Evolutionary conservation across 805 yeast genomes (phyloP).

Genomic region (Ogataea minuta): DNA sequence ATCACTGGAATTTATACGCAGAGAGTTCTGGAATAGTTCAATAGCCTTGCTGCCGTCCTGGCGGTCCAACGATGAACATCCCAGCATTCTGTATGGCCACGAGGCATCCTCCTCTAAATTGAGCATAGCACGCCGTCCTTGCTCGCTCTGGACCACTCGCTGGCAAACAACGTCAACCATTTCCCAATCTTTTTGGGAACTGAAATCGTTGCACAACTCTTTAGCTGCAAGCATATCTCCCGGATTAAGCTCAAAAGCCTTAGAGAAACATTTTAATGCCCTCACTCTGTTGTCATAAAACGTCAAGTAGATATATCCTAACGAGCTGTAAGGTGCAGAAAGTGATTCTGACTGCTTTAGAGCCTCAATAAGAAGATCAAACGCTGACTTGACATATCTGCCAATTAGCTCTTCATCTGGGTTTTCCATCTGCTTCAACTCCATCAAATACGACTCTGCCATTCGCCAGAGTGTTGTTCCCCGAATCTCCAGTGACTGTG

Average conservation of each 20-base stretch:
- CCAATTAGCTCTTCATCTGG: constrained; percentile 22
- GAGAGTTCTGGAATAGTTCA: constrained; percentile 83
- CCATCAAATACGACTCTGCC: constrained; percentile 59
- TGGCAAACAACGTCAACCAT: constrained; percentile 73
- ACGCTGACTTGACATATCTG: constrained; percentile 45
- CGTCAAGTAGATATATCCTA: constrained; percentile 71
- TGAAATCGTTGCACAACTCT: constrained; percentile 66
- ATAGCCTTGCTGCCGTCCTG: constrained; percentile 78
- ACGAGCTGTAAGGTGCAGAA: constrained; percentile 78
- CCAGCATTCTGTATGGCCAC: constrained; percentile 92
- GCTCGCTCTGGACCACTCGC: constrained; percentile 62
- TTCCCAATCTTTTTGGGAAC: constrained; percentile 74
- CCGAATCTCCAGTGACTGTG: constrained; percentile 50
- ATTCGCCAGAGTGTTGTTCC: constrained; percentile 70
- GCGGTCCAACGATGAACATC: constrained; percentile 68
- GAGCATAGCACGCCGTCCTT: constrained; percentile 49
- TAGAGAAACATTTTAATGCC: constrained; percentile 83
- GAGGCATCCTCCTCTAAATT: constrained; percentile 37
- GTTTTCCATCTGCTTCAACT: constrained; percentile 20
- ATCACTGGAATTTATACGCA: constrained; percentile 66
- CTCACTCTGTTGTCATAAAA: constrained; percentile 57
- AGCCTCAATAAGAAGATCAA: constrained; percentile 55
- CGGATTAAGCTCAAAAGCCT: constrained; percentile 84
- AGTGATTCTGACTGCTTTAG: constrained; percentile 60
- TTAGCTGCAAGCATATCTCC: constrained; percentile 74